phyloP scores from a whole-genome alignment of 106 monocot species.

The Acanthochlamys bracteata region DNA sequence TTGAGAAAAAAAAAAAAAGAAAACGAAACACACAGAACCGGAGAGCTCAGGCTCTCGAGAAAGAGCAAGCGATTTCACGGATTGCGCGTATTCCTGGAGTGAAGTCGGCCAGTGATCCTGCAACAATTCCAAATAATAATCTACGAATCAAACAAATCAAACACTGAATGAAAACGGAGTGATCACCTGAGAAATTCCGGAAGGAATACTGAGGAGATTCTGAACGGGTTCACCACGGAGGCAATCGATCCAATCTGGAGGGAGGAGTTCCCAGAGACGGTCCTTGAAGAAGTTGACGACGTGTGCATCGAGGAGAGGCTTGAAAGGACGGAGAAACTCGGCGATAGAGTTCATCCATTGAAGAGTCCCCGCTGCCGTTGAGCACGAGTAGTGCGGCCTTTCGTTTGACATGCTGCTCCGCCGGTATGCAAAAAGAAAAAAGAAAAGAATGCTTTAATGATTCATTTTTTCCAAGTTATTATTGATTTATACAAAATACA shows the following conservation, averaged over 20 bases:
- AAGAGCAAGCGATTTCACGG: constrained; percentile 45
- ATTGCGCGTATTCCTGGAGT: constrained; percentile 54
- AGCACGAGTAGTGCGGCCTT: constrained; percentile 35
- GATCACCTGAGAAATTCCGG: constrained; percentile 46
- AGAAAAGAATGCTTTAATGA: too few relatives aligned
- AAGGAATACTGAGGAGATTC: constrained; percentile 62
- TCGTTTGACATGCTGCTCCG: too few relatives aligned
- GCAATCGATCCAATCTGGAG: constrained; percentile 75
- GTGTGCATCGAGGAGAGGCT: constrained; percentile 63
- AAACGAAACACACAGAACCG: constrained; percentile 31
- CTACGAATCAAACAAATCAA: too few relatives aligned
- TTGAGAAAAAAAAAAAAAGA: neutral
- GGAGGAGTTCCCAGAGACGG: constrained; percentile 65
- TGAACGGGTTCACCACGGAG: constrained; percentile 52
- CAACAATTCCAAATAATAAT: neutral
- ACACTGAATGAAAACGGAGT: too few relatives aligned
- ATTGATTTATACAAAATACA: too few relatives aligned
- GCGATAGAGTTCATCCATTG: constrained; percentile 84
- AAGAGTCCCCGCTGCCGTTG: constrained; percentile 39
- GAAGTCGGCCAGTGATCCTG: constrained; percentile 82
- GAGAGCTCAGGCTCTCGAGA: constrained; percentile 44
- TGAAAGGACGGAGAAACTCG: constrained; percentile 45
- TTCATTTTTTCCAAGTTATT: too few relatives aligned
- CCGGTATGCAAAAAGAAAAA: too few relatives aligned
- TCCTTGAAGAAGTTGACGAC: constrained; percentile 98